These are phyloP conservation scores for Candida sanyaensis DNA, from an alignment of 1,139 yeast species.

Conservation along the genomic window DNA sequence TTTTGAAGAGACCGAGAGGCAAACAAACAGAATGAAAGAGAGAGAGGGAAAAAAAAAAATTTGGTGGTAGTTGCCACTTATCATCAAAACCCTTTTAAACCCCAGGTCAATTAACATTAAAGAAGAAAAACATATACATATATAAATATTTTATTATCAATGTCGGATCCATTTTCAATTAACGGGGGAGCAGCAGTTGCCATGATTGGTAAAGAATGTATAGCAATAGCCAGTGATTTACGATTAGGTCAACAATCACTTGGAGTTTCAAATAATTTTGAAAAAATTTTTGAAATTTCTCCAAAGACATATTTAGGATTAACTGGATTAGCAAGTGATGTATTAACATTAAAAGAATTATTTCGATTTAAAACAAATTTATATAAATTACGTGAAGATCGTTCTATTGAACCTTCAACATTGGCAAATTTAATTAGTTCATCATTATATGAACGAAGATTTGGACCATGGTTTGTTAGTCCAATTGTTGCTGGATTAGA, in stretches of 20 bases:
- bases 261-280: slow-evolving; percentile 90
- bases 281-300: slow-evolving; percentile 84
- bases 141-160: slow-evolving; percentile 14
- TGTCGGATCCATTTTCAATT: slow-evolving; percentile 54
- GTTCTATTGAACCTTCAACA: slow-evolving; percentile 88
- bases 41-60: not conserved
- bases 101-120: too few relatives aligned
- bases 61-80: not conserved
- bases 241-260: slow-evolving; percentile 93
- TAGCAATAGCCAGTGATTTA: slow-evolving; percentile 95
- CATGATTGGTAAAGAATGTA: slow-evolving; percentile 98
- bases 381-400: slow-evolving; percentile 89
- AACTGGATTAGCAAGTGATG: slow-evolving; percentile 96
- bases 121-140: not conserved
- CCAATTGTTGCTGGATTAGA: slow-evolving; percentile 96
- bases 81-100: too few relatives aligned
- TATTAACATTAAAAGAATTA: slow-evolving; percentile 76
- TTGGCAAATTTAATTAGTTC: slow-evolving; percentile 92
- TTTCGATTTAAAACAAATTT: slow-evolving; percentile 85
- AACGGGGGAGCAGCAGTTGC: slow-evolving; percentile 92
- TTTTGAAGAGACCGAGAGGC: not conserved
- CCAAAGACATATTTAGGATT: slow-evolving; percentile 82
- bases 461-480: slow-evolving; percentile 96
- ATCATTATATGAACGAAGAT: slow-evolving; percentile 85
- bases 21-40: not conserved